Percentiles rank a stretch among this genome's conserved stretches.
Evolutionary conservation across 2,329 filamentous ascomycete species (phyloP).

Genomic region (Bipolaris oryzae): DNA sequence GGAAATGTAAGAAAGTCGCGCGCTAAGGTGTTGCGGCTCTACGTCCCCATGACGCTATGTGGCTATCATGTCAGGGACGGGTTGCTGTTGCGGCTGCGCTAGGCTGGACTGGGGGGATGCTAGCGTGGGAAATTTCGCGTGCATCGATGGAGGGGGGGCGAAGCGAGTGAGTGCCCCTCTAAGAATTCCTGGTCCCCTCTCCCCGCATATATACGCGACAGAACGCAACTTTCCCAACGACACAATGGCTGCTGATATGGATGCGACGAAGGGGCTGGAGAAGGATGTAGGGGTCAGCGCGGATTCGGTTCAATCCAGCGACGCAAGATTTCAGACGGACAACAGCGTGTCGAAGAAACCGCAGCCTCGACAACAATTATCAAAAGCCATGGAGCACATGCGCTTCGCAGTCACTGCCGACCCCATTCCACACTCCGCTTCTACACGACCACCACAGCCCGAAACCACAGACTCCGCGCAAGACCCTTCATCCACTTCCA

Average conservation of each 20-base stretch:
- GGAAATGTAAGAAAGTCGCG: conserved; percentile 13
- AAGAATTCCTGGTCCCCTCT: not conserved
- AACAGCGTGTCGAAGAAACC: conserved; percentile 39
- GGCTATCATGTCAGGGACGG: conserved; percentile 28
- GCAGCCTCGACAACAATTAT: conserved; percentile 53
- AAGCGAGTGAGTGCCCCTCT: conserved; percentile 16
- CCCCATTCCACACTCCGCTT: conserved; percentile 30
- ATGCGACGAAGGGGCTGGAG: conserved; percentile 7
- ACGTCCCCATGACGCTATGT: conserved; percentile 19
- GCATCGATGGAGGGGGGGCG: conserved; percentile 6
- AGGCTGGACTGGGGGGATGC: conserved; percentile 1
- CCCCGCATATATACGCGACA: conserved; percentile 9
- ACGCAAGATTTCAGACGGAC: conserved; percentile 40
- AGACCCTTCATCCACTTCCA: not conserved
- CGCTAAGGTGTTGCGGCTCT: conserved; percentile 32
- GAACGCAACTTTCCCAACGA: conserved; percentile 1
- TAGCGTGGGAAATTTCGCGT: conserved; percentile 21
- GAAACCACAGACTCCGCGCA: conserved; percentile 1
- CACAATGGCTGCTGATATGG: conserved; percentile 27
- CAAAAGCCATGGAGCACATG: conserved; percentile 60
- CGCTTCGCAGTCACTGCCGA: conserved; percentile 56
- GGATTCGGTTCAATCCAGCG: conserved; percentile 10
- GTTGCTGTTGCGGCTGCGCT: conserved; percentile 10
- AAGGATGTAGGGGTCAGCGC: conserved; percentile 11
- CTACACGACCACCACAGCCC: conserved; percentile 18